phyloP scores from a whole-genome alignment of 257 asterid genomes.

The Solanum gandarillasii region DNA sequence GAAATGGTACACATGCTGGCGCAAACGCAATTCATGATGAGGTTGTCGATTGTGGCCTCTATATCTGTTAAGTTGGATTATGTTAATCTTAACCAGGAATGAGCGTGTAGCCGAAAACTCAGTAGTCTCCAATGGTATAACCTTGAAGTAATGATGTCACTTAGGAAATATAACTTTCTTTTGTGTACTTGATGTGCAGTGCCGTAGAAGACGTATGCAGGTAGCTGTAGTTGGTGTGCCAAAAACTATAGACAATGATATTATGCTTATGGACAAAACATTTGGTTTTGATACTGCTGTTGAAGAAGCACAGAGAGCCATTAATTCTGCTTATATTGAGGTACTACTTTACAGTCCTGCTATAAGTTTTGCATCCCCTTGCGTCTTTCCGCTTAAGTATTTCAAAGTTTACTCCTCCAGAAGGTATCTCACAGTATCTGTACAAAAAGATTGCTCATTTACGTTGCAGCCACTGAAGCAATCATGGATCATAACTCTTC shows the following conservation, averaged over 20 bases:
- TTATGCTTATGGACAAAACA: conserved; percentile 89
- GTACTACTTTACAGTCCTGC: conserved; percentile 13
- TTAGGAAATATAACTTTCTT: background rate
- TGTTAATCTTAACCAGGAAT: background rate
- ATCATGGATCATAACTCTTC: background rate
- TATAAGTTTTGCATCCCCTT: background rate
- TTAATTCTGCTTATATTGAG: conserved; percentile 84
- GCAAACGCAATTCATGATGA: conserved; percentile 91
- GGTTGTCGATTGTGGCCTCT: conserved; percentile 30
- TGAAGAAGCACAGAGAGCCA: conserved; percentile 98
- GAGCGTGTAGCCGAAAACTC: background rate
- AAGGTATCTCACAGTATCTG: background rate
- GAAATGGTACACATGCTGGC: conserved; percentile 98
- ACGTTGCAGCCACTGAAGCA: background rate
- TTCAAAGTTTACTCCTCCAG: background rate
- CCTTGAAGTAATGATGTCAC: background rate
- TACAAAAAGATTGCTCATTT: background rate
- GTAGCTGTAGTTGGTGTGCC: conserved; percentile 95
- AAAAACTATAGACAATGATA: conserved; percentile 93
- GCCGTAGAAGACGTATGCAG: conserved; percentile 54
- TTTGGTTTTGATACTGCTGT: conserved; percentile 99
- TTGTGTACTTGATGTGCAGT: conserved; percentile 31
- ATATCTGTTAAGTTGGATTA: background rate
- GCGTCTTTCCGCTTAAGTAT: background rate
- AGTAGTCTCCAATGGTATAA: background rate